Evolutionary conservation across 345 rosid species (phyloP).

Genomic region (Bretschneidera sinensis): DNA sequence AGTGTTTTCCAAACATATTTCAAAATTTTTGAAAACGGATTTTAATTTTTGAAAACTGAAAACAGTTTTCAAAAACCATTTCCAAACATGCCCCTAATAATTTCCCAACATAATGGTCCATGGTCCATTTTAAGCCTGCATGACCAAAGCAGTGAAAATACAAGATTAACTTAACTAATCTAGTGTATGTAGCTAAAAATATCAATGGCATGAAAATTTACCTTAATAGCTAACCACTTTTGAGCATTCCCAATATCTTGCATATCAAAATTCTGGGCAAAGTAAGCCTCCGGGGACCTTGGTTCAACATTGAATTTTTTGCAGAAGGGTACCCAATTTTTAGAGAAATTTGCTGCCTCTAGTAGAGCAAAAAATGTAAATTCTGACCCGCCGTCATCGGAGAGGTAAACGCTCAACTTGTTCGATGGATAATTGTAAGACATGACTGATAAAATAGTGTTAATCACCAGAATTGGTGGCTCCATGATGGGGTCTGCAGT

Average conservation of each 20-base stretch:
- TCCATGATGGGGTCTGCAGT: slow-evolving; percentile 69
- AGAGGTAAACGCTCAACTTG: slow-evolving; percentile 51
- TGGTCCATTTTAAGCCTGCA: no score
- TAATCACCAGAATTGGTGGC: slow-evolving; percentile 67
- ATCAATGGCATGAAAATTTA: no score
- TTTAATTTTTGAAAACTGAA: no score
- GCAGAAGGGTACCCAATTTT: slow-evolving; percentile 59
- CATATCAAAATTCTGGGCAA: slow-evolving; percentile 10
- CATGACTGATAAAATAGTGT: slow-evolving; percentile 58
- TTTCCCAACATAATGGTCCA: no score
- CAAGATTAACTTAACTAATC: no score
- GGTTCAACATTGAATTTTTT: slow-evolving; percentile 49
- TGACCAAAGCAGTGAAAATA: neutral
- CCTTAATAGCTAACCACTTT: slow-evolving; percentile 17
- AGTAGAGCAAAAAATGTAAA: slow-evolving; percentile 54
- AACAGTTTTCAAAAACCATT: no score
- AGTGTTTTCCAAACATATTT: no score
- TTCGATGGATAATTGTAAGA: slow-evolving; percentile 57
- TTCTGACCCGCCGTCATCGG: slow-evolving; percentile 66
- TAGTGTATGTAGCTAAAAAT: no score
- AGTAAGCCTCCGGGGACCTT: slow-evolving; percentile 63
- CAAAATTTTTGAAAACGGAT: no score
- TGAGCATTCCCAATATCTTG: slow-evolving; percentile 4
- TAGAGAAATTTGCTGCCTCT: slow-evolving; percentile 48
- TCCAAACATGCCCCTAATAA: no score